Evolutionary conservation across 2,329 filamentous ascomycete genomes (phyloP).

Genomic region (Sarocladium strictum): DNA sequence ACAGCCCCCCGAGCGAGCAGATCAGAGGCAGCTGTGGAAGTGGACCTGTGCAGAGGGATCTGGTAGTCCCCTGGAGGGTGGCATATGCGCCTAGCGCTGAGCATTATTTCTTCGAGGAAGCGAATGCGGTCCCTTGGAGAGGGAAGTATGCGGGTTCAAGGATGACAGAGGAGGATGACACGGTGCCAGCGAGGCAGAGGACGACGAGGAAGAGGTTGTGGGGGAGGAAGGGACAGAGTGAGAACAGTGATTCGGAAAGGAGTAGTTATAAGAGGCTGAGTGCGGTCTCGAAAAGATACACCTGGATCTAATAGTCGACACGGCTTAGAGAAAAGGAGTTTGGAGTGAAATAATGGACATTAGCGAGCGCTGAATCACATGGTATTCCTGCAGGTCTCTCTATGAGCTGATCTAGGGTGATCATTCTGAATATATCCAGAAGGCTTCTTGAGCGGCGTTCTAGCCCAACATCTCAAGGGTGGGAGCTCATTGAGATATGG

Average conservation of each 20-base stretch:
- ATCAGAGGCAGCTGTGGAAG: constrained; percentile 33
- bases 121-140: constrained; percentile 19
- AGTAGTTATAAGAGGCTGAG: constrained; percentile 8
- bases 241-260: background rate
- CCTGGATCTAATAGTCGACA: background rate
- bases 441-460: too few species aligned
- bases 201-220: background rate
- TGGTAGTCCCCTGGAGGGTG: constrained; percentile 37
- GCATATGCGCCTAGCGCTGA: constrained; percentile 30
- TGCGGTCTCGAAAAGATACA: background rate
- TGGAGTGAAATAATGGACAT: too few species aligned
- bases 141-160: constrained; percentile 17
- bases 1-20: constrained; percentile 37
- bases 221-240: background rate
- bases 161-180: background rate
- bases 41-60: constrained; percentile 27
- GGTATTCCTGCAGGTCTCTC: too few species aligned
- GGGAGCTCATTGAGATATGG: too few species aligned
- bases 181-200: constrained; percentile 1
- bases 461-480: too few species aligned
- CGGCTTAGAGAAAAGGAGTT: too few species aligned
- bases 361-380: too few species aligned
- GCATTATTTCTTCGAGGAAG: constrained; percentile 39
- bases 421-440: too few species aligned
- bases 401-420: too few species aligned